Evolutionary conservation across 257 asterid species (phyloP).

Genomic region (Solanum megistacrolobum): DNA sequence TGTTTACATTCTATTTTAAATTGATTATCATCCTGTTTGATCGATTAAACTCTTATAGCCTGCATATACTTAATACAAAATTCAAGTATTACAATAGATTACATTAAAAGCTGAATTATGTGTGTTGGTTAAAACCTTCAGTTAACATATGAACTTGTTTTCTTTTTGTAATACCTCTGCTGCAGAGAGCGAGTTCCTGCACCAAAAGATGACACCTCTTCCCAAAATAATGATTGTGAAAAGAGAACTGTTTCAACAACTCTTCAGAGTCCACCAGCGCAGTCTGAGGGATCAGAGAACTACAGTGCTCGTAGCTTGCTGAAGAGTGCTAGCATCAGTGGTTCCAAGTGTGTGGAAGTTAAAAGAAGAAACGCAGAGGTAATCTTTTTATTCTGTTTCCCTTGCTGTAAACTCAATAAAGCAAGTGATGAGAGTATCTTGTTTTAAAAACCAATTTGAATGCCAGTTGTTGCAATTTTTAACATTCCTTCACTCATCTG

Average conservation of each 20-base stretch:
- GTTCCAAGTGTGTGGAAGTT: conserved; percentile 73
- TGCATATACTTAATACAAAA: background rate
- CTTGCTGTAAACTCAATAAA: background rate
- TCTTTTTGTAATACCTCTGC: background rate
- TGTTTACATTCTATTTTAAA: background rate
- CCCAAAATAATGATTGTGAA: conserved; percentile 37
- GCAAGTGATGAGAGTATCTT: background rate
- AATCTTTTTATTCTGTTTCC: background rate
- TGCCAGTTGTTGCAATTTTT: background rate
- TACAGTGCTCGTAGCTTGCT: conserved; percentile 72
- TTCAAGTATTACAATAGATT: background rate
- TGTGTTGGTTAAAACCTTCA: background rate
- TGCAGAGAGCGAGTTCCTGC: conserved; percentile 82
- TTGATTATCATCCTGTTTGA: background rate
- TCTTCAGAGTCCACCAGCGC: conserved; percentile 44
- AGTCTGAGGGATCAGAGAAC: conserved; percentile 20
- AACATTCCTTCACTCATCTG: background rate
- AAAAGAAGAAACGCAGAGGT: conserved; percentile 50
- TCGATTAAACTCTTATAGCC: background rate
- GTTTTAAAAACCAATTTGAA: background rate
- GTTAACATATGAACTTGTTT: background rate
- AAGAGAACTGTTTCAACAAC: conserved; percentile 55
- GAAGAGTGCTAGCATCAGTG: conserved; percentile 93
- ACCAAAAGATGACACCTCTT: conserved; percentile 42
- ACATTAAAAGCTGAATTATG: background rate